Base-by-base conservation (phyloP, 345 rosid genomes). In the Salix caprea region DNA sequence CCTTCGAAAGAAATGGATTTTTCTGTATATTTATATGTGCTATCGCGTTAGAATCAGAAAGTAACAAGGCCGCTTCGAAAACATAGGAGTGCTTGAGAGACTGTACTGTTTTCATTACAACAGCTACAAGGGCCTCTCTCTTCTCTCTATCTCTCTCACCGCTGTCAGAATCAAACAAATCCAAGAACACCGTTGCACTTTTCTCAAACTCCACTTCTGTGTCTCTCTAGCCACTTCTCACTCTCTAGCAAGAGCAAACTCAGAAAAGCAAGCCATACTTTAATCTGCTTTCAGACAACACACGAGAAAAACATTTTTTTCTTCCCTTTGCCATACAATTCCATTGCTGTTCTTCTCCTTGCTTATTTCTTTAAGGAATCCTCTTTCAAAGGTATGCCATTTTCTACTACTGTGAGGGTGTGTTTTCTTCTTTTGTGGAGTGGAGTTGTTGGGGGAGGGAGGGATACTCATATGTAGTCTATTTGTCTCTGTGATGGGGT, bases 371-470 rank as follows among this genome's bases (percentile, higher is more conserved):
- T 46, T 26, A 40, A 67, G 21, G 30, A 16, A 65, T 39, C 74
- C 50, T 70, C 60, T 48, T 66, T 77, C 44, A 76, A n/a, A 82
- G 89, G 89, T 86, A 77, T 79, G 72, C 23, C 70, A 26, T 78
- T 62, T 62, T 60, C 36, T 66, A n/a, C 4, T 58, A 58, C 6
- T 6, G 12, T 50, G 32, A 5, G 6, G 1, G 2, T 21, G 73
- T 21, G 15, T 58, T 3, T 58, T 58, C 23, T 42, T 42, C 46
- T 42, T 42, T 42, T 42, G 46, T 42, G 46, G 46, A 1, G 46
- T 42, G 46, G 46, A 42, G 46, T 42, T 23, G 14, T 4, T 6
- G 52, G 52, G 18, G 5, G 28, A 0, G 61, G 61, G 10, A 9
- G 60, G 60, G 11, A 21, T n/a, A 2, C 60, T 54, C 60, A 6